Conservation (phyloP, 2,329 filamentous ascomycete species). For the Colletotrichum incanum region DNA sequence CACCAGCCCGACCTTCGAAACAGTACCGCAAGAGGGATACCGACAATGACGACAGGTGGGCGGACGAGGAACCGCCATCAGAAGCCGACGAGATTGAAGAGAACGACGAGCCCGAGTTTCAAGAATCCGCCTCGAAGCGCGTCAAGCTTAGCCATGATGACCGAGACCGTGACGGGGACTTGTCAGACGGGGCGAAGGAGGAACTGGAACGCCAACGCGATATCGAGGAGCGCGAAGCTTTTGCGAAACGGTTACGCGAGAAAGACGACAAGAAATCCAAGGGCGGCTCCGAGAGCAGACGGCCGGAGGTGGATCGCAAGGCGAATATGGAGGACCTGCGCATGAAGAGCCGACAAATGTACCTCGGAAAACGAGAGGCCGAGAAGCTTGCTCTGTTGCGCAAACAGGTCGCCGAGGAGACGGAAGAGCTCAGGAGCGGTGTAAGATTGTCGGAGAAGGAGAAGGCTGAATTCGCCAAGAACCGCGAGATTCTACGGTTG, state of each 20-base stretch:
- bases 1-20: constrained; percentile 56
- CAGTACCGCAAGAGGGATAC: constrained; percentile 60
- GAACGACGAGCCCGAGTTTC: constrained; percentile 71
- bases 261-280: constrained; percentile 81
- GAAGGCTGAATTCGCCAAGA: constrained; percentile 89
- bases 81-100: constrained; percentile 56
- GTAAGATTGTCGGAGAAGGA: constrained; percentile 83
- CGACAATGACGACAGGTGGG: constrained; percentile 80
- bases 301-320: constrained; percentile 75
- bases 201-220: constrained; percentile 76
- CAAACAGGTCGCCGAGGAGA: constrained; percentile 92
- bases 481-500: constrained; percentile 84
- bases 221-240: constrained; percentile 82
- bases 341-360: constrained; percentile 89
- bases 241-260: constrained; percentile 81
- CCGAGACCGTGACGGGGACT: constrained; percentile 55
- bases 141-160: constrained; percentile 75
- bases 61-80: constrained; percentile 77
- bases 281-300: constrained; percentile 68
- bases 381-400: constrained; percentile 89
- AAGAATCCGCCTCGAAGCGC: constrained; percentile 80
- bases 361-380: constrained; percentile 91
- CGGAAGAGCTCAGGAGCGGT: constrained; percentile 83
- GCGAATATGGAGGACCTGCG: constrained; percentile 86
- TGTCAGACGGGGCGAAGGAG: constrained; percentile 73